Percentiles rank a stretch among this genome's conserved stretches.
These are phyloP conservation scores for Hypoxylon sp. DNA, from an alignment of 2,329 filamentous ascomycete species.

Conservation along the genomic window DNA sequence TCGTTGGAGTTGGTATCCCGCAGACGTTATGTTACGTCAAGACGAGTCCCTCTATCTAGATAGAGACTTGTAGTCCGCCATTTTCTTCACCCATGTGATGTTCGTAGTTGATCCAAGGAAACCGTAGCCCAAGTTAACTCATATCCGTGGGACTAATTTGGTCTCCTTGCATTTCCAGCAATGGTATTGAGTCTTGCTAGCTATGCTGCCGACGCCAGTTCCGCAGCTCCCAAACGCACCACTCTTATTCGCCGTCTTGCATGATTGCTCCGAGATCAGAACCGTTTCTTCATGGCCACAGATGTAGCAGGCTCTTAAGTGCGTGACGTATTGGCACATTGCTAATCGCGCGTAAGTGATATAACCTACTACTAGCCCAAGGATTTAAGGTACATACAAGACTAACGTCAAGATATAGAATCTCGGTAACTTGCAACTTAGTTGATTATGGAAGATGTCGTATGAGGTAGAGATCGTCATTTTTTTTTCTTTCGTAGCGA, in stretches of 20 bases:
- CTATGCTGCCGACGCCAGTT: conserved; percentile 52
- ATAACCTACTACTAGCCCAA: neutral
- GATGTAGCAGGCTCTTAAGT: conserved; percentile 56
- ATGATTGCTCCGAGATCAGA: conserved; percentile 59
- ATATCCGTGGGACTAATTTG: conserved; percentile 40
- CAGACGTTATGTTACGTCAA: conserved; percentile 13
- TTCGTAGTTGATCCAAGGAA: neutral
- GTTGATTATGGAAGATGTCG: conserved; percentile 17
- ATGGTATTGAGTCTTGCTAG: conserved; percentile 53
- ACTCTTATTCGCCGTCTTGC: conserved; percentile 52
- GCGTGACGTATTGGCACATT: conserved; percentile 60
- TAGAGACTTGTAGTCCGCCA: neutral
- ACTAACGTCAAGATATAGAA: conserved; percentile 22
- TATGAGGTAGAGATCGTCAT: conserved; percentile 32
- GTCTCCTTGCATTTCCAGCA: conserved; percentile 59
- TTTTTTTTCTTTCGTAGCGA: conserved; percentile 5
- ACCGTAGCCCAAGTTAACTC: conserved; percentile 9
- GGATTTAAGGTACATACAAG: conserved; percentile 30
- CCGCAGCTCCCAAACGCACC: conserved; percentile 59
- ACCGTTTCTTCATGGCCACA: conserved; percentile 59
- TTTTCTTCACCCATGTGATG: conserved; percentile 3
- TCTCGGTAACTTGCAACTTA: conserved; percentile 21
- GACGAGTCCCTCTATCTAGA: neutral
- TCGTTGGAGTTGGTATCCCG: neutral
- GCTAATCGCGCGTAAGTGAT: conserved; percentile 32